Evolutionary conservation across 2,329 filamentous ascomycete species (phyloP).

Genomic region (Teratosphaeria nubilosa): DNA sequence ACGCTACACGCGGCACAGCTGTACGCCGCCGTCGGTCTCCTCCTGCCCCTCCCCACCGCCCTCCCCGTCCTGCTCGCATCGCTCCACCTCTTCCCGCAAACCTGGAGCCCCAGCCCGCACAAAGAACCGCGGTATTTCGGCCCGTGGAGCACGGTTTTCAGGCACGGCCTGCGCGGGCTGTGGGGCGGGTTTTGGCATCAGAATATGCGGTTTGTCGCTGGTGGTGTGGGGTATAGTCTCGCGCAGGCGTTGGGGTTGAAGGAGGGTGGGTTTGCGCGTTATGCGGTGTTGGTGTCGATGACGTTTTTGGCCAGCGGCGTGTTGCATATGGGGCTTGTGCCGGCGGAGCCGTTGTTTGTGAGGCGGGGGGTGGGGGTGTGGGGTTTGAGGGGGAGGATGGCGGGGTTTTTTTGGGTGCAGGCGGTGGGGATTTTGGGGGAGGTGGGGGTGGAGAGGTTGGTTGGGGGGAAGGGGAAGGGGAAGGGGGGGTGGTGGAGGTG

Average conservation of each 20-base stretch:
- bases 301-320: slow-evolving; percentile 21
- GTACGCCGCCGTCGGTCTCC: slow-evolving; percentile 17
- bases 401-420: slow-evolving; percentile 22
- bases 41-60: slow-evolving; percentile 15
- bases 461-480: not conserved
- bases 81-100: slow-evolving; percentile 8
- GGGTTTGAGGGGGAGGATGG: slow-evolving; percentile 9
- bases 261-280: slow-evolving; percentile 8
- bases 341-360: slow-evolving; percentile 15
- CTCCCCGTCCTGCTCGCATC: slow-evolving; percentile 15
- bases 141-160: slow-evolving; percentile 10
- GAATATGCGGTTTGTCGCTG: slow-evolving; percentile 18
- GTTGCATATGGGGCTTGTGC: slow-evolving; percentile 23
- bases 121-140: slow-evolving; percentile 21
- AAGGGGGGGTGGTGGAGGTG: slow-evolving; percentile 1
- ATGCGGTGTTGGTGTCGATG: slow-evolving; percentile 12
- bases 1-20: slow-evolving; percentile 16
- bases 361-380: not conserved
- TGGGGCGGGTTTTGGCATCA: slow-evolving; percentile 26
- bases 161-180: slow-evolving; percentile 18
- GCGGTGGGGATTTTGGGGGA: slow-evolving; percentile 18
- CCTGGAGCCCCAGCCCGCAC: slow-evolving; percentile 16
- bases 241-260: slow-evolving; percentile 10
- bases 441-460: slow-evolving; percentile 4
- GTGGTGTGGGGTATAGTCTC: slow-evolving; percentile 16